phyloP scores from a whole-genome alignment of 176 grass and related monocot genomes.

The Phragmites australis region DNA sequence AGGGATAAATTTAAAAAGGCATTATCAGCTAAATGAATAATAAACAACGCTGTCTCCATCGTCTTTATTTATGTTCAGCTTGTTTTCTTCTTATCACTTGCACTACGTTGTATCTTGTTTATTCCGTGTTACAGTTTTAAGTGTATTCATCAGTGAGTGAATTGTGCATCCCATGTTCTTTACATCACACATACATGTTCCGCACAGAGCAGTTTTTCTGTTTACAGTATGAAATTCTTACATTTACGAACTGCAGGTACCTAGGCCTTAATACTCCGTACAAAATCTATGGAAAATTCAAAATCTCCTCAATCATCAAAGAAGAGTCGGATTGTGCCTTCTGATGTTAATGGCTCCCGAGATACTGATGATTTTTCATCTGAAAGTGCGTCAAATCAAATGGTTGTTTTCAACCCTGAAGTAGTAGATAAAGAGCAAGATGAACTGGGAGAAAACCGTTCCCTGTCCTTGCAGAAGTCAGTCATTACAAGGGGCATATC shows the following conservation, averaged over 20 bases:
- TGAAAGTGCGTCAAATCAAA: conserved; percentile 48
- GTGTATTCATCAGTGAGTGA: background rate
- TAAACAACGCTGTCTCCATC: background rate
- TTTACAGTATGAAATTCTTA: conserved; percentile 13
- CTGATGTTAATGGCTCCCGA: conserved; percentile 31
- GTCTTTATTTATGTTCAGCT: background rate
- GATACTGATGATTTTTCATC: conserved; percentile 40
- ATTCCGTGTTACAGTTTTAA: background rate
- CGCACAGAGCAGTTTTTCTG: background rate
- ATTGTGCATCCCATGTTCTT: conserved; percentile 5
- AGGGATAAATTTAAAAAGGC: background rate
- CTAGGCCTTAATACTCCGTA: conserved; percentile 15
- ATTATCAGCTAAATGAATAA: background rate
- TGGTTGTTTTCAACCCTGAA: conserved; percentile 33
- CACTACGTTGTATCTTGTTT: background rate
- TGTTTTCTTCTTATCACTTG: conserved; percentile 8
- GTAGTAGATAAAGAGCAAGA: conserved; percentile 48
- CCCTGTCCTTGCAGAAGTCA: conserved; percentile 38
- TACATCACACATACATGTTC: background rate
- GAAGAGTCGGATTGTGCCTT: conserved; percentile 29
- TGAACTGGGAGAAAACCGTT: conserved; percentile 46
- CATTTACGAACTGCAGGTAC: conserved; percentile 37
- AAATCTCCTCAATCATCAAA: conserved; percentile 48
- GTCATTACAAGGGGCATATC: conserved; percentile 24
- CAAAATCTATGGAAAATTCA: conserved; percentile 47